A percentile compares a stretch with the other conserved stretches of the same genome.
Evolutionary conservation across 345 rosid species (phyloP).

Genomic region (Carallia brachiata): DNA sequence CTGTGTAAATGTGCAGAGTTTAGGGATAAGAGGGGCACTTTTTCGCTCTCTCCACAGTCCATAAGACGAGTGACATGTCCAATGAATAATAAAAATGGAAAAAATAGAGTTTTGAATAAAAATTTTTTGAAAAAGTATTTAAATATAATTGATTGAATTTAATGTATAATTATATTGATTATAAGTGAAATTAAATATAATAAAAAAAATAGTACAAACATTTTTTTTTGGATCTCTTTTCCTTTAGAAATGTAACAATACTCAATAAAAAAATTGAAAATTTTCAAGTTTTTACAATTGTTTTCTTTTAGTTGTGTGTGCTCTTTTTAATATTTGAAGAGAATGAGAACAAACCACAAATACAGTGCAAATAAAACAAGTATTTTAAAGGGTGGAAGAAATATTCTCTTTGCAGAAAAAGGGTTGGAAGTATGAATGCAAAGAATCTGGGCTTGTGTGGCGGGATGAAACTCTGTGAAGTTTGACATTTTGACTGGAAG

Average conservation of each 20-base stretch:
- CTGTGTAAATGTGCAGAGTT: slow-evolving; percentile 27
- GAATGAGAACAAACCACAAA: slow-evolving; percentile 34
- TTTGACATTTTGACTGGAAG: slow-evolving; percentile 22
- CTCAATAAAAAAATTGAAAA: too few relatives aligned
- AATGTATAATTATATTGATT: too few relatives aligned
- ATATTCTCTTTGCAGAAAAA: slow-evolving; percentile 9
- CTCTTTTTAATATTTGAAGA: slow-evolving; percentile 24
- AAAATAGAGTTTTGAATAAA: too few relatives aligned
- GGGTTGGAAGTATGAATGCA: slow-evolving; percentile 16
- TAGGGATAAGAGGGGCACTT: slow-evolving; percentile 16
- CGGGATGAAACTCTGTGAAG: neutral
- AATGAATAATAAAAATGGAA: slow-evolving; percentile 14
- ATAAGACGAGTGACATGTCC: slow-evolving; percentile 17
- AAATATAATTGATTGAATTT: too few relatives aligned
- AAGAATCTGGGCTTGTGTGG: slow-evolving; percentile 24
- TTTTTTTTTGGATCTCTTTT: too few relatives aligned
- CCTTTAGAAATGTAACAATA: too few relatives aligned
- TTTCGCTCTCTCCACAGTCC: slow-evolving; percentile 10
- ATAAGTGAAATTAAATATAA: too few relatives aligned
- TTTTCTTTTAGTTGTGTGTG: neutral
- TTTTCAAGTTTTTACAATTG: neutral
- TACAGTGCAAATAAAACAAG: slow-evolving; percentile 5
- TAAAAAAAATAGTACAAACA: too few relatives aligned
- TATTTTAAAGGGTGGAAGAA: neutral
- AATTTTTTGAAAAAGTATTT: too few relatives aligned